Evolutionary conservation across 2,329 filamentous ascomycete genomes (phyloP), one percentile per base, ranked within the genome.

Genomic region (Hymenoscyphus albidus): DNA sequence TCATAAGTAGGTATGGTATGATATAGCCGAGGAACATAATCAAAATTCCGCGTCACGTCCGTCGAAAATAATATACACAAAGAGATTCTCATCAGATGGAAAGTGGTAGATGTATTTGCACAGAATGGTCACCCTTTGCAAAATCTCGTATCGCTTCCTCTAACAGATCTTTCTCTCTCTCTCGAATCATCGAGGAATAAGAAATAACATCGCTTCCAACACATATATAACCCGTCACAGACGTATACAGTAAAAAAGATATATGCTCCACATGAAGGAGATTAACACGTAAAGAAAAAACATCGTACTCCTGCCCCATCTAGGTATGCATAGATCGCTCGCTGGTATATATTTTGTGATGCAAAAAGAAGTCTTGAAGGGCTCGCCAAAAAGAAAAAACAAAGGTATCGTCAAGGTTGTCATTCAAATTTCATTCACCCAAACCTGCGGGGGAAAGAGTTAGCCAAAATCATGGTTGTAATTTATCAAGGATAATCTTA

Each of bases 401-500:
- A 64, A 62, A 65, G 66, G 62, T 58, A 35, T 61, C 61, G 54
- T 65, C 40, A 61, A 40, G 55, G 62, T 67, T 57, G 51, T 65
- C 54, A 59, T 66, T 71, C 65, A 73, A 64, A 71, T 54, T 70
- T 74, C 71, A 62, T 71, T 67, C 59, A 74, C 61, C 73, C 73
- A 75, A 35, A 75, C 61, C 73, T 75, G 27, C 27, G 59, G 58
- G 39, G 31, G 22, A 39, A 5, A 35, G 66, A 10, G 67, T 71
- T 66, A 69, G 70, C 56, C 62, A 59, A 57, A 58, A 48, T 62
- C 48, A 38, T 44, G n/a, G 27, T 5, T 38, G 27, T 10, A 10
- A 51, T 13, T 40, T 10, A 35, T 35, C 14, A 59, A 38, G 27
- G 40, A 64, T 64, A 65, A 67, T 81, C 91, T 84, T 77, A 97